Evolutionary conservation across 2,329 filamentous ascomycete genomes (phyloP), one percentile per base, ranked within the genome.

Genomic region (Cadophora gregata): DNA sequence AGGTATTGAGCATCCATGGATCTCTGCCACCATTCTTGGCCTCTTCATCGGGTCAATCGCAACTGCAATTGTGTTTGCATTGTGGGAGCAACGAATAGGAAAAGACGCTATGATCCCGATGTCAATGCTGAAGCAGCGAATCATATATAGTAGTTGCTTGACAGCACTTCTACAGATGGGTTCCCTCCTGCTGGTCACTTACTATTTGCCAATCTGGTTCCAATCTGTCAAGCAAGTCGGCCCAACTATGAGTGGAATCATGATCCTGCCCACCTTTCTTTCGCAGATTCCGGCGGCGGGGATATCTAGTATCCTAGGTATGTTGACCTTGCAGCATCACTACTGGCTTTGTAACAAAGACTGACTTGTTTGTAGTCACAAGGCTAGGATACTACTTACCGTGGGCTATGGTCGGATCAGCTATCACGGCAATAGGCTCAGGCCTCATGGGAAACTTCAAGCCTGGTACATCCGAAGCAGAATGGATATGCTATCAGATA

Each of bases 321-420:
- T 10, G 59, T 56, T 14, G 14, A 33, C 4, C 10, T 42, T 12
- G 8, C 38, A 14, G 14, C 6, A 19, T 19, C 38, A 12, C 6
- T 33, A 5, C 31, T 33, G 10, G 5, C 31, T 33, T 6, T 5
- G 10, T 33, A 33, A 5, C 31, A 33, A 10, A 33, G 10, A 16
- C 14, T 42, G 38, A 42, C 33, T 42, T 2, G 14, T 16, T 10
- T 16, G 24, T 12, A 72, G 71, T 72, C 3, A 25, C 45, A 31
- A 66, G 71, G 47, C 29, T 77, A 7, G 78, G 78, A n/a, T 79
- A 78, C 67, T 77, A 77, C 58, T 65, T 77, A 16, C 79, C 78
- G 7, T 76, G 71, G 19, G 70, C 74, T 2, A 29, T 80, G 0
- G 65, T 68, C 0, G 73, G 78, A 4, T 71, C 70, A 19, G 68